phyloP scores from a whole-genome alignment of 2,329 filamentous ascomycete species.

The Lasiodiplodia sp. region DNA sequence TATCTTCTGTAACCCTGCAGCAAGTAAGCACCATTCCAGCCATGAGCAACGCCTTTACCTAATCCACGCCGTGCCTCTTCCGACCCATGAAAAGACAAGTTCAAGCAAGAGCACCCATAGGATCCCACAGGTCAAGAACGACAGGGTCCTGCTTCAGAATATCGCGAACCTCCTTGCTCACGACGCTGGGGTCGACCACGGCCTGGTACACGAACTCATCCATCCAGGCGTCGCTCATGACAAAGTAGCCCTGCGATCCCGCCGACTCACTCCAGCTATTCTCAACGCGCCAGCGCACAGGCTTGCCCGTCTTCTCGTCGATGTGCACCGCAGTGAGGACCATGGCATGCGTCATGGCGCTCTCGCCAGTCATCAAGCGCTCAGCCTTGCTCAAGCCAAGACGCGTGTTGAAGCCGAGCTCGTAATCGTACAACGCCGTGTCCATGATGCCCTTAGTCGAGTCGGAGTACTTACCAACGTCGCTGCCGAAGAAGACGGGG shows the following conservation, averaged over 20 bases:
- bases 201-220: constrained; percentile 81
- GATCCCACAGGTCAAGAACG: constrained; percentile 73
- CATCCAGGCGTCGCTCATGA: constrained; percentile 79
- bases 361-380: constrained; percentile 76
- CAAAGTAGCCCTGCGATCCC: constrained; percentile 84
- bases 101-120: constrained; percentile 61
- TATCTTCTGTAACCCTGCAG: not conserved
- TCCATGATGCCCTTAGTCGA: constrained; percentile 78
- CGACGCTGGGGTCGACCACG: constrained; percentile 74
- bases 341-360: constrained; percentile 91
- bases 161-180: constrained; percentile 69
- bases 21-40: not conserved
- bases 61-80: not conserved
- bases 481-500: constrained; percentile 87
- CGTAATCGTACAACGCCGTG: constrained; percentile 76
- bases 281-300: constrained; percentile 83
- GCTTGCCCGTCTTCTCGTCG: constrained; percentile 62
- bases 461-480: constrained; percentile 85
- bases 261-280: constrained; percentile 79
- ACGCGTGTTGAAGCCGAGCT: constrained; percentile 80
- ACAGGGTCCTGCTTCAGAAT: constrained; percentile 74
- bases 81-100: not conserved
- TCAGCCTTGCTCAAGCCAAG: constrained; percentile 79
- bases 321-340: constrained; percentile 86
- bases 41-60: not conserved